Base-by-base conservation (phyloP, 805 yeast genomes). In the Hyphopichia homilentoma region DNA sequence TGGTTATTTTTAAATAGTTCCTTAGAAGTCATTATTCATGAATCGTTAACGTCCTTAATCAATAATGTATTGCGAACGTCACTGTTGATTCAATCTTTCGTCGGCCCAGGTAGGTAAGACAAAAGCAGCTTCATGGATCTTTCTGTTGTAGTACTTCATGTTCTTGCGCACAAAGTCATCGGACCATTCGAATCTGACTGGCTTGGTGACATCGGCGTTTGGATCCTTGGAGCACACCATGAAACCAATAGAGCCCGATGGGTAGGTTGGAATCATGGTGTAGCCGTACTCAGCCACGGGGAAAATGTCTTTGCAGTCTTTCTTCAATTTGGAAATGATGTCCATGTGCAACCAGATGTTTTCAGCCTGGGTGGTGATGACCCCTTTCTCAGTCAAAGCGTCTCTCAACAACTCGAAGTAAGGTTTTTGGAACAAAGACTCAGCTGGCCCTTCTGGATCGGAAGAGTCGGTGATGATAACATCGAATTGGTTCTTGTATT, bases 361-460 rank as follows among this genome's bases (percentile, higher is more conserved):
- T 66, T 90, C 98, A 34, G 96, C 97, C 68, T 90, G 97, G 38
- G 96, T 88, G 52, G 93, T 83, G 44, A 77, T 75, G 37, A 89
- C 90, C 57, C 98, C 98, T 58, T 86, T 78, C 43, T 79, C 93
- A 39, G 95, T 88, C 47, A 90, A 75, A n/a, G 97, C 96, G 42
- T 79, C 82, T 58, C 73, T 68, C 59, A 90, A 72, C 41, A 90
- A 76, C 62, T 82, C 74, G 60, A 89, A 90, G 73, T 90, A 90
- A 18, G 88, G 86, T 59, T 84, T 82, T 68, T 89, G 95, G 78
- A 93, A 93, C 32, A 90, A 74, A 22, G 86, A 73, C 61, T 82
- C 96, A 31, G 97, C 97, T 21, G 98, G 97, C 35, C 97, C 98
- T 62, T 90, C 97, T 30, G 97, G 97, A 63, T 90, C 97, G 21